phyloP scores from a whole-genome alignment of 257 asterid species.

The Misopates orontium region DNA sequence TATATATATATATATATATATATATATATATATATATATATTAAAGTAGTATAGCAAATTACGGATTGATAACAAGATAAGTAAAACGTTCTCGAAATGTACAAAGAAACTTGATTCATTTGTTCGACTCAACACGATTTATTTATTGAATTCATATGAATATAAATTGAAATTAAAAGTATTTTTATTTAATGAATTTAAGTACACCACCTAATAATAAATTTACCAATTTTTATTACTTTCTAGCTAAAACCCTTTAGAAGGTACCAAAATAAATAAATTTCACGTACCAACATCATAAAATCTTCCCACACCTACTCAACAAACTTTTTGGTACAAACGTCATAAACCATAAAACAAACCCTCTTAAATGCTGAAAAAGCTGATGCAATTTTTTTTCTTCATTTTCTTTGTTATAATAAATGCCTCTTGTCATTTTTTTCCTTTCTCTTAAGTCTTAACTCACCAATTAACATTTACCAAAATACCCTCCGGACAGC shows the following conservation, averaged over 20 bases:
- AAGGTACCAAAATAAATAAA: not conserved
- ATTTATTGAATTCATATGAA: no score
- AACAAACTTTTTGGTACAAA: not conserved
- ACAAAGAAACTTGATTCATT: not conserved
- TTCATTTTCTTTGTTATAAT: not conserved
- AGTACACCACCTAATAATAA: no score
- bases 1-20: no score
- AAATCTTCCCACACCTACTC: not conserved
- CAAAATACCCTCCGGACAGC: not conserved
- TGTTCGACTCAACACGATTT: no score
- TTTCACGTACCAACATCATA: not conserved
- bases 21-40: no score
- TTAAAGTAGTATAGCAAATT: no score
- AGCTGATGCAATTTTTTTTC: not conserved
- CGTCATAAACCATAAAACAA: not conserved
- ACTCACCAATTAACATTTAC: not conserved
- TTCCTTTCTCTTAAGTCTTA: not conserved
- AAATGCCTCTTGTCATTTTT: conserved; percentile 1
- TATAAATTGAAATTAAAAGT: no score
- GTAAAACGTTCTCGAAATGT: no score
- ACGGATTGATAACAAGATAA: no score
- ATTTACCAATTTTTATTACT: no score
- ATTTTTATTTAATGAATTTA: no score
- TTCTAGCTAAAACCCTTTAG: not conserved
- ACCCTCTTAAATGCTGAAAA: not conserved